A percentile compares a stretch with the other conserved stretches of the same genome.
phyloP scores from a whole-genome alignment of 2,329 filamentous ascomycete genomes.

The Hirsutella thompsonii region DNA sequence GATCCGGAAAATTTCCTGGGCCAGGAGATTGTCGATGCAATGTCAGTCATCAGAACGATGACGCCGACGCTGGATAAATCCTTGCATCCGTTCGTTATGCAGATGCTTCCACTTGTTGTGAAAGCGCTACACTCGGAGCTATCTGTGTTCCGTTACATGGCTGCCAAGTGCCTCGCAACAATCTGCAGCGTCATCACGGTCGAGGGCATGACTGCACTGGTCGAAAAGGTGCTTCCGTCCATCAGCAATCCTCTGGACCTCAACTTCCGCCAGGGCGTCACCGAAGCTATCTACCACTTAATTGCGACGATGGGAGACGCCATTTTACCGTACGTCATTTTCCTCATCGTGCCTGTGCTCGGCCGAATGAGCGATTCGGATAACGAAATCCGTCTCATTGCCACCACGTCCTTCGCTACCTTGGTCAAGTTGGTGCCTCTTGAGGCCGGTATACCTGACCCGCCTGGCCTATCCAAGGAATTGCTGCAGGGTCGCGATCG shows the following conservation, averaged over 20 bases:
- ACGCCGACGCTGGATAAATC: conserved; percentile 74
- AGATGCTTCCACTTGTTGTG: conserved; percentile 73
- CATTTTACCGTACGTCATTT: conserved; percentile 95
- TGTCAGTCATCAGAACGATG: conserved; percentile 85
- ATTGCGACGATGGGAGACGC: conserved; percentile 97
- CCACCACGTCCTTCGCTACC: conserved; percentile 93
- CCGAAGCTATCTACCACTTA: conserved; percentile 90
- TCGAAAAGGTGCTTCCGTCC: conserved; percentile 82
- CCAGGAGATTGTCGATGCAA: conserved; percentile 84
- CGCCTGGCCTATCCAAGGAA: conserved; percentile 80
- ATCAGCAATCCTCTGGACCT: conserved; percentile 87
- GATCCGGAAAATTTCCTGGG: conserved; percentile 66
- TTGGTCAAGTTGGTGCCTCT: conserved; percentile 93
- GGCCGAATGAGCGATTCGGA: conserved; percentile 98
- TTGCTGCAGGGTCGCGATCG: conserved; percentile 82
- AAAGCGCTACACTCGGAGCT: conserved; percentile 78
- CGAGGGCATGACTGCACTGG: conserved; percentile 88
- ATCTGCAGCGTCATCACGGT: conserved; percentile 95
- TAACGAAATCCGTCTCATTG: conserved; percentile 84
- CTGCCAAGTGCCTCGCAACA: conserved; percentile 93
- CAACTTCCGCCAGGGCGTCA: conserved; percentile 80
- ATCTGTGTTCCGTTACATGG: conserved; percentile 90
- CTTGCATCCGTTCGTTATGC: conserved; percentile 68
- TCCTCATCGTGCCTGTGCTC: conserved; percentile 92
- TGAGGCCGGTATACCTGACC: conserved; percentile 93